Evolutionary conservation across 805 yeast genomes (phyloP).

Genomic region (Pichia scutulata): DNA sequence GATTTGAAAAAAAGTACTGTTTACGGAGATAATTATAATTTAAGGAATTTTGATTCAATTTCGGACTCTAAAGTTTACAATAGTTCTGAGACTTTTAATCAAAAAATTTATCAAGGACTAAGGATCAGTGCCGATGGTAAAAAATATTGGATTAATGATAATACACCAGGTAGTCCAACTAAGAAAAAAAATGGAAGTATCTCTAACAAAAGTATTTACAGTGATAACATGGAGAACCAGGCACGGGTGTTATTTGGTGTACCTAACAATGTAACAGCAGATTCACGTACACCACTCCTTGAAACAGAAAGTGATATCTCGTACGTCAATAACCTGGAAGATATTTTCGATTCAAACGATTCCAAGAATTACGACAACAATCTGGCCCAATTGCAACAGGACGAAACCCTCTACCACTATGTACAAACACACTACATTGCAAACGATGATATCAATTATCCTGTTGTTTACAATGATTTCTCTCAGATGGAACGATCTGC

Average conservation of each 20-base stretch:
- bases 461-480: constrained; percentile 27
- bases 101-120: constrained; percentile 71
- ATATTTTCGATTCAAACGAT: background rate
- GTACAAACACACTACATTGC: constrained; percentile 30
- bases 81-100: constrained; percentile 41
- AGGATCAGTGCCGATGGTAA: constrained; percentile 74
- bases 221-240: background rate
- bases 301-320: background rate
- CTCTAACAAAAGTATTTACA: background rate
- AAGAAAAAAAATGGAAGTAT: background rate
- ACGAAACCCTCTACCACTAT: constrained; percentile 28
- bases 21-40: constrained; percentile 69
- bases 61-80: constrained; percentile 28
- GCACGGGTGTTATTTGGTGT: background rate
- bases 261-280: background rate
- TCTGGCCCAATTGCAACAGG: constrained; percentile 13
- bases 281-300: background rate
- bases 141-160: constrained; percentile 65
- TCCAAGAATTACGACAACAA: background rate
- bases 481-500: constrained; percentile 12
- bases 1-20: constrained; percentile 67
- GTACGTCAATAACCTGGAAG: background rate
- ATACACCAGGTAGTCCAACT: background rate
- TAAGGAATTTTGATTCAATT: constrained; percentile 74
- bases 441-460: constrained; percentile 34